Base-by-base conservation (phyloP, 306 rosid genomes). In the Biancaea sappan region DNA sequence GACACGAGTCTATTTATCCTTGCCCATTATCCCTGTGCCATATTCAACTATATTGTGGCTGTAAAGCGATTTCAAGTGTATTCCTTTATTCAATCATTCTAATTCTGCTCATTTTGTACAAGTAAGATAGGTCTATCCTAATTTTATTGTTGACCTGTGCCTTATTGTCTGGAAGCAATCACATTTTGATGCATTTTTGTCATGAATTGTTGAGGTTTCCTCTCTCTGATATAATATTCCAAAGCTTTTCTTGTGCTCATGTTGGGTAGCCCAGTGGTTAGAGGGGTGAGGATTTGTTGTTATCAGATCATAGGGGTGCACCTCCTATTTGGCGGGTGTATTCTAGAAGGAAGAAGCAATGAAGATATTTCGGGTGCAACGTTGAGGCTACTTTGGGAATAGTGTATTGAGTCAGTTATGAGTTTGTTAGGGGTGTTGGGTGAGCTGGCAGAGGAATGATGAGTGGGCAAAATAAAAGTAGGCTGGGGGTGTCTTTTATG, bases 131-230 rank as follows among this genome's bases (percentile, higher is more conserved):
- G 16, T 12, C 26, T 35, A 22, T 57, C 61, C 32, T 50, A 34
- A 25, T n/a, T 31, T n/a, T 25, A 32, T 58, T 25, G 41, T 69
- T 25, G 57, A 48, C 31, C 51, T 77, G 24, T 52, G 29, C 22
- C 72, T 38, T 35, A 25, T 18, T 48, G 47, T 67, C 56, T 40
- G 76, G 0, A 37, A 66, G 52, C 50, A 60, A 46, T 32, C 58
- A 13, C 54, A 18, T 63, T 43, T 78, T 47, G 34, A 57, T 65
- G 19, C 53, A 34, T 58, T 63, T 48, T 53, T 69, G 47, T 57
- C 53, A 40, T 65, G 59, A 63, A 56, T 68, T 25, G 15, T 35
- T 77, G 38, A 73, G 65, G 75, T 22, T 47, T 61, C 34, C 59
- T 69, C 65, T 61, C 31, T 62, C 11, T 74, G 44, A 29, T 56